A percentile compares a stretch with the other conserved stretches of the same genome.
Conservation (phyloP, 75 land plant species). For the Gnetum montanum region DNA sequence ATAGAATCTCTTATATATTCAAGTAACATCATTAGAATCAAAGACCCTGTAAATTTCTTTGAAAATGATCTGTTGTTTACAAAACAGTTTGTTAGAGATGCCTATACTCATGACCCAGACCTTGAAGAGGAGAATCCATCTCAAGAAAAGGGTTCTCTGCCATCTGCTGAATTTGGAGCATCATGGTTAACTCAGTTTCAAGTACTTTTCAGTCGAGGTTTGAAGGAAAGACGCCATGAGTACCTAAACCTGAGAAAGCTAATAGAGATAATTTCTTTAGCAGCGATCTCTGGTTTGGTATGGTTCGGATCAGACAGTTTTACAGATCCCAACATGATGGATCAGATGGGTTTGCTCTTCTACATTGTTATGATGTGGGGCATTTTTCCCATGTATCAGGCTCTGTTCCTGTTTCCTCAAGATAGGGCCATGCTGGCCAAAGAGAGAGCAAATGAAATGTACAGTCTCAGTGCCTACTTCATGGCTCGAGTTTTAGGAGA, state of each 20-base stretch:
- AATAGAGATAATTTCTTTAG: background rate
- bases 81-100: too few relatives aligned
- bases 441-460: constrained; percentile 37
- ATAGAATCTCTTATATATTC: too few relatives aligned
- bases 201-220: constrained; percentile 3
- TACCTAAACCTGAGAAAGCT: background rate
- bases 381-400: constrained; percentile 25
- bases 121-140: too few relatives aligned
- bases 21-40: too few relatives aligned
- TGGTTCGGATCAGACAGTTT: background rate
- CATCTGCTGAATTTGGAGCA: background rate
- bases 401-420: constrained; percentile 32
- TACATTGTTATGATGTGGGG: constrained; percentile 31
- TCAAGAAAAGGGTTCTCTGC: too few relatives aligned
- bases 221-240: constrained; percentile 5
- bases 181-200: constrained; percentile 7
- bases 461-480: constrained; percentile 34
- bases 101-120: too few relatives aligned
- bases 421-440: constrained; percentile 32
- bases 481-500: constrained; percentile 21
- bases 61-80: too few relatives aligned
- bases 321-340: background rate
- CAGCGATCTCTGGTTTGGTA: background rate
- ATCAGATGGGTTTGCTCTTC: constrained; percentile 26
- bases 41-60: too few relatives aligned